phyloP scores from a whole-genome alignment of 768 basidiomycete species.

The Hygrocybe punicea region DNA sequence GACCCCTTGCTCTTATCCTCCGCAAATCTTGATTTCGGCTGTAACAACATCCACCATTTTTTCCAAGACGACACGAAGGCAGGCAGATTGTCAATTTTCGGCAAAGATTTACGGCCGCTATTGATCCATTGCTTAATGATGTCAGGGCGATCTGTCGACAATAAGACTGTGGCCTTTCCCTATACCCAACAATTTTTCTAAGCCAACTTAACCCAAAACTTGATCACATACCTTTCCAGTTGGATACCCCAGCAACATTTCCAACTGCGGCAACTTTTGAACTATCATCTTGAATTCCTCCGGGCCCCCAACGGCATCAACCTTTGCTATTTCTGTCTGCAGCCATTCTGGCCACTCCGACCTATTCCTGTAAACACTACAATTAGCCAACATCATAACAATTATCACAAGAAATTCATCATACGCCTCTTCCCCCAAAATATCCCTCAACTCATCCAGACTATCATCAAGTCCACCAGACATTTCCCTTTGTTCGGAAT shows the following conservation, averaged over 20 bases:
- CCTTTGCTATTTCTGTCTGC: neutral
- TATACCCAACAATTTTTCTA: neutral
- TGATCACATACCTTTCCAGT: neutral
- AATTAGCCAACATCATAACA: too few relatives aligned
- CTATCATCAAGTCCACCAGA: too few relatives aligned
- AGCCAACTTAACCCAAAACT: neutral
- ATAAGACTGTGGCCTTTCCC: neutral
- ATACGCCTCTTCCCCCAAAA: too few relatives aligned
- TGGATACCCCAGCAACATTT: neutral
- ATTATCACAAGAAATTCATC: too few relatives aligned
- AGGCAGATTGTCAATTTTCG: neutral
- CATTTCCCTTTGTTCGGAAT: too few relatives aligned
- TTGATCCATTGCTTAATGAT: neutral
- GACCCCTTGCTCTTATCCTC: neutral
- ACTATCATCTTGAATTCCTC: neutral
- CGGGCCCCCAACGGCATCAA: neutral
- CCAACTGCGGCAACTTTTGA: neutral
- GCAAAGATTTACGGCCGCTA: neutral
- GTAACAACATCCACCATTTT: neutral
- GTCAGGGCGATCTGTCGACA: neutral
- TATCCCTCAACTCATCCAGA: too few relatives aligned
- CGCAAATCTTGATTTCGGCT: neutral
- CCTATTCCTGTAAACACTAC: too few relatives aligned
- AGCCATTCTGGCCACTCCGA: neutral
- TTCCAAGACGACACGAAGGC: neutral